Base-by-base conservation (phyloP, 169 alveolate species). In the Cystoisospora suis region DNA sequence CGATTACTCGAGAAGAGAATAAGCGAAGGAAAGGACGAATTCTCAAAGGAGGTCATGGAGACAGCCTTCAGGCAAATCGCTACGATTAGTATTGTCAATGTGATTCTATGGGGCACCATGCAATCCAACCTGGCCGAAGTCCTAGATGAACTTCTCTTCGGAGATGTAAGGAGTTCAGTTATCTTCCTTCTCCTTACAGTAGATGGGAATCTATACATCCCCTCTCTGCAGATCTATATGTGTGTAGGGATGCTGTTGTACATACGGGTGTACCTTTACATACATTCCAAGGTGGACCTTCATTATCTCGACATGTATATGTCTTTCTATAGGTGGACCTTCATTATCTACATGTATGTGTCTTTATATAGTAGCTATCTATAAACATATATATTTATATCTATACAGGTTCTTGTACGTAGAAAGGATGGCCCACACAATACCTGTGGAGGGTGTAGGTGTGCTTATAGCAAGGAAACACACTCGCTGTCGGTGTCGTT, bases 21-120 rank as follows among this genome's bases (percentile, higher is more conserved):
- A 6, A 89, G 93, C 75, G 85, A 93, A 70, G 91, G 96, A 32
- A 94, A 95, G 81, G 98, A 96, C 85, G 88, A 90, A 53, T 96
- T 95, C 88, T 88, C 95, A 79, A 93, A 92, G 88, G 95, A 95
- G 69, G 95, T 96, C 23, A 90, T 94, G 85, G 95, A 96, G 77
- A 94, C 95, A 36, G 95, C 97, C 36, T 95, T 93, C 91, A 93
- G 96, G 40, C 98, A 96, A 61, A 94, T 96, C 69, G 95, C 97
- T 17, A 69, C 93, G 58, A 96, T 96, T 59, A 94, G 97, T 58
- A 93, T 96, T n/a, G 94, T 96, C 58, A 95, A 92, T 58, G 93
- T 96, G 32, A 88, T 96, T 5, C 93, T 96, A 44, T 95, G 97
- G 97, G 95, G 96, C 58, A 92, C 92, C 69, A 92, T 96, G 87